These are phyloP conservation scores for Gynostemma pentaphyllum DNA, from an alignment of 306 rosid genomes.

Conservation along the genomic window DNA sequence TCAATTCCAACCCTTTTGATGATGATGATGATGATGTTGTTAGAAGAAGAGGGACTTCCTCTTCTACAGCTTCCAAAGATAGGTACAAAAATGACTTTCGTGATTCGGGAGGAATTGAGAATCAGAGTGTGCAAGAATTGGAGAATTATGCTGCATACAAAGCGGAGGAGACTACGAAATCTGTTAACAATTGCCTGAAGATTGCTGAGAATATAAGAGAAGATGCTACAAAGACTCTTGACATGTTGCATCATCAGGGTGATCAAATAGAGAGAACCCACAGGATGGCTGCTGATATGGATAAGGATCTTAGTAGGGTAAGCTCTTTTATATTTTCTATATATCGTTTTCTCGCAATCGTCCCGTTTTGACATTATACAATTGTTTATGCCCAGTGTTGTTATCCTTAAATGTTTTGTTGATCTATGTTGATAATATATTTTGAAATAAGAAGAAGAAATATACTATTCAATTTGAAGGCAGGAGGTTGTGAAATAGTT, in stretches of 20 bases:
- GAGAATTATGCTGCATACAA: constrained; percentile 65
- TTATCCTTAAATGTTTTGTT: neutral
- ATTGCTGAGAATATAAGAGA: constrained; percentile 73
- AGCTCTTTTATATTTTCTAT: constrained; percentile 1
- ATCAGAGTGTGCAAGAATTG: constrained; percentile 60
- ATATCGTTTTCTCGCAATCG: neutral
- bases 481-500: neutral
- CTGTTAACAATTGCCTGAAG: constrained; percentile 58
- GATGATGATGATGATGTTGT: constrained; percentile 23
- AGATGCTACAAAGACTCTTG: constrained; percentile 80
- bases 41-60: constrained; percentile 30
- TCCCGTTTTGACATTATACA: neutral
- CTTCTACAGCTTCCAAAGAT: constrained; percentile 23
- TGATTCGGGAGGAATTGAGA: constrained; percentile 61
- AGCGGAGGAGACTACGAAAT: constrained; percentile 68
- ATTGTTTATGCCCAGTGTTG: neutral
- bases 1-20: constrained; percentile 31
- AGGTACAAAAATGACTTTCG: constrained; percentile 36
- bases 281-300: constrained; percentile 63
- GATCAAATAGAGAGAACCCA: constrained; percentile 86
- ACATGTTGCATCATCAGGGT: constrained; percentile 84
- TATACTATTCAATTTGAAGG: neutral
- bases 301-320: constrained; percentile 76
- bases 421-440: neutral
- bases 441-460: neutral